Evolutionary conservation across 768 basidiomycete genomes (phyloP).

Genomic region (Hysterangium stoloniferum): DNA sequence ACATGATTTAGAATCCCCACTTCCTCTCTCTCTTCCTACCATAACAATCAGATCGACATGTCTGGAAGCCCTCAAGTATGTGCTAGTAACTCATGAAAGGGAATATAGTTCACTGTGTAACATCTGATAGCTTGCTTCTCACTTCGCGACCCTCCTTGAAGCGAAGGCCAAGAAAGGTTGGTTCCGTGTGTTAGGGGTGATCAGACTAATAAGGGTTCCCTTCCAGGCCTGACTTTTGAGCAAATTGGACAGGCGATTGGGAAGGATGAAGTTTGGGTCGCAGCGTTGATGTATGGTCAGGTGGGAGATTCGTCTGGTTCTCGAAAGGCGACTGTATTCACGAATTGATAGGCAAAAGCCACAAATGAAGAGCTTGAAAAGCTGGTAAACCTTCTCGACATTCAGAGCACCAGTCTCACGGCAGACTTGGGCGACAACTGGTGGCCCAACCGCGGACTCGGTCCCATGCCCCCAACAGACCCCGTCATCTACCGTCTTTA

Average conservation of each 20-base stretch:
- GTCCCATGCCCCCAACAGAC: conserved; percentile 66
- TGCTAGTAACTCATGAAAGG: too few relatives aligned
- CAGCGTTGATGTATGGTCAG: conserved; percentile 77
- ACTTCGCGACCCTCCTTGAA: conserved; percentile 37
- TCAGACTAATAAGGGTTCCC: background rate
- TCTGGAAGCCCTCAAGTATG: background rate
- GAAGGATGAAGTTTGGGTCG: conserved; percentile 77
- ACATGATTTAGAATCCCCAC: too few relatives aligned
- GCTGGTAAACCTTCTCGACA: conserved; percentile 42
- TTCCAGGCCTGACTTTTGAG: conserved; percentile 58
- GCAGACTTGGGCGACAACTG: conserved; percentile 52
- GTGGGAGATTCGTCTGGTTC: conserved; percentile 25
- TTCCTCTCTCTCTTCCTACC: background rate
- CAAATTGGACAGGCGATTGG: conserved; percentile 56
- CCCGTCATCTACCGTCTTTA: conserved; percentile 78
- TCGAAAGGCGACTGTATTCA: background rate
- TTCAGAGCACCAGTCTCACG: conserved; percentile 33
- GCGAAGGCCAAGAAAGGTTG: conserved; percentile 62
- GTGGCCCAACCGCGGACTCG: conserved; percentile 67
- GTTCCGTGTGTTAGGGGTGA: background rate
- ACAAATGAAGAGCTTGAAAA: conserved; percentile 47
- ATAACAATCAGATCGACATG: background rate
- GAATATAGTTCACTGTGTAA: background rate
- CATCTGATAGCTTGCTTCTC: background rate
- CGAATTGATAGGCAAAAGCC: conserved; percentile 52